Evolutionary conservation across 1,284 basidiomycete genomes (phyloP).

Genomic region (Phellinidium pouzarii): DNA sequence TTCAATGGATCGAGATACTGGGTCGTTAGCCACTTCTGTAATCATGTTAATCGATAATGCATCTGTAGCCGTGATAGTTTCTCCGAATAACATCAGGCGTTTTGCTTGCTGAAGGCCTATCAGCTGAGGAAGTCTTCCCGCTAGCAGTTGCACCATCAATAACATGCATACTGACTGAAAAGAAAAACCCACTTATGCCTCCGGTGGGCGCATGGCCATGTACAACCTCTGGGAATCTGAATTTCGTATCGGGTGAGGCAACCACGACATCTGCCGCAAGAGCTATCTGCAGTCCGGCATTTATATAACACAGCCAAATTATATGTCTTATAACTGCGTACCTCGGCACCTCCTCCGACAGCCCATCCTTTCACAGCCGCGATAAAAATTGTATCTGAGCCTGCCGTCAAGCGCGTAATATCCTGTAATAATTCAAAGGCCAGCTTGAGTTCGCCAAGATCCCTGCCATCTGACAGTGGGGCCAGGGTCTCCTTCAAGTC

Average conservation of each 20-base stretch:
- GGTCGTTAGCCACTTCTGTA: constrained; percentile 7
- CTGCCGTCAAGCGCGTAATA: constrained; percentile 10
- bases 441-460: constrained; percentile 3
- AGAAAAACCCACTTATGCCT: constrained; percentile 5
- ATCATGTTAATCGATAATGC: constrained; percentile 8
- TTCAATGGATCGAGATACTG: constrained; percentile 2
- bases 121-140: constrained; percentile 9
- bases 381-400: constrained; percentile 5
- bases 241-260: constrained; percentile 3
- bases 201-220: constrained; percentile 15
- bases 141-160: background rate
- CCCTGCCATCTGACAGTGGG: constrained; percentile 5
- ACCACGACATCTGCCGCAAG: constrained; percentile 13
- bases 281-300: constrained; percentile 1
- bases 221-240: constrained; percentile 11
- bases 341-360: constrained; percentile 13
- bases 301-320: background rate
- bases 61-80: background rate
- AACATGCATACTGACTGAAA: background rate
- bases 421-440: constrained; percentile 7
- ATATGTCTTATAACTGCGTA: background rate
- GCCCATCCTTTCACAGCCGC: constrained; percentile 13
- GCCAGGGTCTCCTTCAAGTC: constrained; percentile 13
- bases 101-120: constrained; percentile 13
- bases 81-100: constrained; percentile 4